These are phyloP conservation scores for Penicillium ucsense DNA, from an alignment of 495 filamentous ascomycete genomes.

Conservation along the genomic window DNA sequence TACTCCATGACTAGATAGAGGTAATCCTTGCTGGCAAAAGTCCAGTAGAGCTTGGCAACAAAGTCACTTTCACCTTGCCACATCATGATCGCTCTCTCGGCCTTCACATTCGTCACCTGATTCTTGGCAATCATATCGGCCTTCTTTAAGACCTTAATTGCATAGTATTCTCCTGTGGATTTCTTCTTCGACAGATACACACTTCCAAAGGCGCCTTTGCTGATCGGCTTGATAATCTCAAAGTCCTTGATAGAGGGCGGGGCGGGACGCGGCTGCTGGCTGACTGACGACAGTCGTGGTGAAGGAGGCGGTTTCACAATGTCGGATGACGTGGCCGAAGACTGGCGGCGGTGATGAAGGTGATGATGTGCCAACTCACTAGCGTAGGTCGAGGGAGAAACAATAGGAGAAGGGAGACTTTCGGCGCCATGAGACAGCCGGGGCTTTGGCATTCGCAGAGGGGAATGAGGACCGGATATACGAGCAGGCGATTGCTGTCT, in stretches of 20 bases:
- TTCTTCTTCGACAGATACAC: constrained; percentile 98
- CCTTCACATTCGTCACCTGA: constrained; percentile 97
- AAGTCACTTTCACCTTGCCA: constrained; percentile 99
- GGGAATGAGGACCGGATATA: constrained; percentile 67
- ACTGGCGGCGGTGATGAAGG: constrained; percentile 83
- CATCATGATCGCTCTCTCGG: constrained; percentile 99
- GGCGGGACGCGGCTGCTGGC: constrained; percentile 70
- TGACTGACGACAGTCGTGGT: constrained; percentile 62
- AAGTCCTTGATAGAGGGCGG: constrained; percentile 98
- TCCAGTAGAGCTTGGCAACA: constrained; percentile 98
- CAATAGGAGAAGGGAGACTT: constrained; percentile 71
- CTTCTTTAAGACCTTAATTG: constrained; percentile 97
- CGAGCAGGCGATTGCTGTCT: constrained; percentile 81
- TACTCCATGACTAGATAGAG: constrained; percentile 99
- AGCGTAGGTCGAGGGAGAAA: constrained; percentile 73
- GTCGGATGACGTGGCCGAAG: constrained; percentile 76
- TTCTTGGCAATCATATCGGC: constrained; percentile 99
- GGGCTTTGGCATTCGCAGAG: constrained; percentile 77
- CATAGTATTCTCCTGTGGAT: constrained; percentile 94
- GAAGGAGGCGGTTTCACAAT: constrained; percentile 62
- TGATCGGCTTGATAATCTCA: constrained; percentile 98
- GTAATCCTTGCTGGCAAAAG: constrained; percentile 98
- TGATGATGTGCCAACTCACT: constrained; percentile 60
- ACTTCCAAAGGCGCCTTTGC: constrained; percentile 96
- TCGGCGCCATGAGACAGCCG: constrained; percentile 67